Evolutionary conservation across 306 rosid genomes (phyloP).

Genomic region (Quercus wislizeni): DNA sequence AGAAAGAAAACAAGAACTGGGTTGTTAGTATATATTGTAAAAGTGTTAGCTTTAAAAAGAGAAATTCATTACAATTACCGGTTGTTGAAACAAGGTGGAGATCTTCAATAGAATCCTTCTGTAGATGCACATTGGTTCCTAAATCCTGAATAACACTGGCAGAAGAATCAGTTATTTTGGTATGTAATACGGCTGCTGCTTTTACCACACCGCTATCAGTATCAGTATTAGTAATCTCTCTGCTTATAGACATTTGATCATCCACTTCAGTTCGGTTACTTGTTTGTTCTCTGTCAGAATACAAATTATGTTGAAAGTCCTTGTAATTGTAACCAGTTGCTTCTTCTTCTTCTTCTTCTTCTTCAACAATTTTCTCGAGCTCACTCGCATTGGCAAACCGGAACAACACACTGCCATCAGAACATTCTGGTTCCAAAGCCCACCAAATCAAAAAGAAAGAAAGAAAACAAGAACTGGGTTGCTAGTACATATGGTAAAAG

Average conservation of each 20-base stretch:
- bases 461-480: not conserved
- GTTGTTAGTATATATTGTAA: too few relatives aligned
- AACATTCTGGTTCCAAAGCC: slow-evolving; percentile 42
- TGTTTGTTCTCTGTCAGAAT: slow-evolving; percentile 4
- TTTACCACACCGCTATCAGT: not conserved
- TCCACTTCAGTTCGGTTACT: slow-evolving; percentile 6
- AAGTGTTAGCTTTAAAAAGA: too few relatives aligned
- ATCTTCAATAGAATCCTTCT: slow-evolving; percentile 27
- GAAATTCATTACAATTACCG: slow-evolving; percentile 32
- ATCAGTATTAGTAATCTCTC: slow-evolving; percentile 19
- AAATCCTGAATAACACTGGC: not conserved
- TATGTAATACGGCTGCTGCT: not conserved
- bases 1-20: not conserved
- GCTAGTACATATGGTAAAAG: too few relatives aligned
- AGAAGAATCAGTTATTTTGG: not conserved
- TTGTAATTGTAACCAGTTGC: not conserved
- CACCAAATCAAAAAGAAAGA: slow-evolving; percentile 6
- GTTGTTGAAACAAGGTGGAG: slow-evolving; percentile 37
- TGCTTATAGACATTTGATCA: slow-evolving; percentile 9
- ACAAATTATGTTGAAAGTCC: slow-evolving; percentile 21
- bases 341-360: slow-evolving; percentile 6
- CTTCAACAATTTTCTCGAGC: slow-evolving; percentile 25
- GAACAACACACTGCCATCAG: slow-evolving; percentile 60
- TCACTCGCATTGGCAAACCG: slow-evolving; percentile 44
- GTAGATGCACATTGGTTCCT: slow-evolving; percentile 1